phyloP scores from a whole-genome alignment of 176 grass and related monocot species.

The Pharus latifolius region DNA sequence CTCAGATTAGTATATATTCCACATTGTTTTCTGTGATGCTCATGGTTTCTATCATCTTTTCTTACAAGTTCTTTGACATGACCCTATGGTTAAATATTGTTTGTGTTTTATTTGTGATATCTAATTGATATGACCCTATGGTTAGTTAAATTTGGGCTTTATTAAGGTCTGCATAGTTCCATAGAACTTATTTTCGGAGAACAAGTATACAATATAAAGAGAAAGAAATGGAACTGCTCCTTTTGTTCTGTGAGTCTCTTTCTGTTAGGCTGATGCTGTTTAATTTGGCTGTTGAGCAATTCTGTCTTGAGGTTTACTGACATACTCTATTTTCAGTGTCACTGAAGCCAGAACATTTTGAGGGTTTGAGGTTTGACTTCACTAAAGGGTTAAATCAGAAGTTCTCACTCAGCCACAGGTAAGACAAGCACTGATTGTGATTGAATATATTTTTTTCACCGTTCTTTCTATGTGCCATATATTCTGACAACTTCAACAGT shows the following conservation, averaged over 20 bases:
- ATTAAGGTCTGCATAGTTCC: background rate
- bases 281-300: background rate
- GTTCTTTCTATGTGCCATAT: background rate
- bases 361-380: constrained; percentile 95
- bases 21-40: too few relatives aligned
- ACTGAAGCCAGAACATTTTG: constrained; percentile 90
- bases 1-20: too few relatives aligned
- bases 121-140: background rate
- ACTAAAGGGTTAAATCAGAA: constrained; percentile 82
- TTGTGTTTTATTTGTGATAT: too few relatives aligned
- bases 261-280: background rate
- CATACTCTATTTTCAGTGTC: constrained; percentile 66
- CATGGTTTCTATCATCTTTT: too few relatives aligned
- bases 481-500: constrained; percentile 30
- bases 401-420: constrained; percentile 94
- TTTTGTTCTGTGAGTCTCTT: background rate
- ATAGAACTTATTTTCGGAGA: background rate
- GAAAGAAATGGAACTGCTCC: background rate
- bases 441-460: background rate
- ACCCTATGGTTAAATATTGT: background rate
- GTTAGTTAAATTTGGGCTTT: background rate
- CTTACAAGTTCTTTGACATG: background rate
- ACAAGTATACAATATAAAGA: background rate
- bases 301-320: constrained; percentile 13
- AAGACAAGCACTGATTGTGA: background rate